Evolutionary conservation across 441 rosid species (phyloP).

Genomic region (Biscutella laevigata): DNA sequence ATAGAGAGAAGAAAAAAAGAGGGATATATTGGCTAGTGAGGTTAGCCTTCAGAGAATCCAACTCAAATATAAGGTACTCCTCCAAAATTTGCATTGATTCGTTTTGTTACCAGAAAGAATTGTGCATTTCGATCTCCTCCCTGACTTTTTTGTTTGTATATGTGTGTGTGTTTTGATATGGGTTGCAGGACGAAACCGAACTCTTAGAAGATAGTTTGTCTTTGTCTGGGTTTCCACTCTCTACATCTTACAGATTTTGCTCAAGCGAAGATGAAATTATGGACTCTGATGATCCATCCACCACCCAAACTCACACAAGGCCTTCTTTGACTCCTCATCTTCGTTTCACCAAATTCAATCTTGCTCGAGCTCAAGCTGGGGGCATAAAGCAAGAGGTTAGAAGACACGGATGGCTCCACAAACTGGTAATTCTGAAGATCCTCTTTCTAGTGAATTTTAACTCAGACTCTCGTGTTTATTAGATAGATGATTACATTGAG

Average conservation of each 20-base stretch:
- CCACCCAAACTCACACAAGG: conserved; percentile 34
- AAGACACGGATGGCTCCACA: conserved; percentile 79
- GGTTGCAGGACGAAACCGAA: conserved; percentile 64
- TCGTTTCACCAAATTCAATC: conserved; percentile 35
- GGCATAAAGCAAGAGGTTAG: conserved; percentile 55
- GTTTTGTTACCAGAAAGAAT: neutral
- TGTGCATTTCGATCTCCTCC: neutral
- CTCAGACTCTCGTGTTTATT: neutral
- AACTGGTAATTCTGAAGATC: conserved; percentile 37
- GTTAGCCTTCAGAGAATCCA: conserved; percentile 81
- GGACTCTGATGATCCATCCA: conserved; percentile 75
- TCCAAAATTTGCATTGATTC: neutral
- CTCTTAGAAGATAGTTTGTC: conserved; percentile 68
- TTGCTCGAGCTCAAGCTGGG: conserved; percentile 34
- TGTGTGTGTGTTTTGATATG: neutral
- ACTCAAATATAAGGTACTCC: conserved; percentile 62
- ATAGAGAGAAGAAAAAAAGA: conserved; percentile 78
- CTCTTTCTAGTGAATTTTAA: neutral
- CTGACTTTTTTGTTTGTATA: neutral
- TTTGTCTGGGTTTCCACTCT: conserved; percentile 52
- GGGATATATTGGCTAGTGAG: conserved; percentile 70
- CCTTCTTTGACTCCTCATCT: conserved; percentile 39
- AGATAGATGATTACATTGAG: neutral
- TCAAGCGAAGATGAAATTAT: conserved; percentile 78
- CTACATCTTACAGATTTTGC: conserved; percentile 43